Evolutionary conservation across 2,329 filamentous ascomycete genomes (phyloP).

Genomic region (Aspergillus latus): DNA sequence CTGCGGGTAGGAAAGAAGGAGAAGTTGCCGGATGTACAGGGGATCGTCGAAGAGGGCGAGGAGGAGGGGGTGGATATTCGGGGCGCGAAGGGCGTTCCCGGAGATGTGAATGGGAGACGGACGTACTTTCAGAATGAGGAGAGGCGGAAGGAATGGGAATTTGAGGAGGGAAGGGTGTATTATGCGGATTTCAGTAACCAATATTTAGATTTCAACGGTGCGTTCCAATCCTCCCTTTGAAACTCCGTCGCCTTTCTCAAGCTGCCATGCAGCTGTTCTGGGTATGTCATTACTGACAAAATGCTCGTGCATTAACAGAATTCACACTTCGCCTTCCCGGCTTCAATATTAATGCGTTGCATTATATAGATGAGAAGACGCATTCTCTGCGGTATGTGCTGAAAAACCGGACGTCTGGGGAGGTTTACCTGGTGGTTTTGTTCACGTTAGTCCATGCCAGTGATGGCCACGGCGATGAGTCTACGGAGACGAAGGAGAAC

Average conservation of each 20-base stretch:
- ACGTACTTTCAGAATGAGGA: slow-evolving; percentile 61
- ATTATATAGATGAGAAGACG: slow-evolving; percentile 62
- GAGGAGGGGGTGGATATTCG: slow-evolving; percentile 52
- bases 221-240: slow-evolving; percentile 15
- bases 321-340: slow-evolving; percentile 42
- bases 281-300: no score
- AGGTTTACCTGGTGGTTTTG: slow-evolving; percentile 76
- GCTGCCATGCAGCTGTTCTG: no score
- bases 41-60: slow-evolving; percentile 63
- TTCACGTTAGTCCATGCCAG: slow-evolving; percentile 66
- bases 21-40: slow-evolving; percentile 39
- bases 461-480: slow-evolving; percentile 13
- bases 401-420: slow-evolving; percentile 71
- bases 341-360: slow-evolving; percentile 37
- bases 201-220: slow-evolving; percentile 81
- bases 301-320: slow-evolving; percentile 20
- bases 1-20: slow-evolving; percentile 61
- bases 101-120: slow-evolving; percentile 54
- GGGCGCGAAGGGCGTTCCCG: slow-evolving; percentile 52
- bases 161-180: slow-evolving; percentile 63
- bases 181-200: slow-evolving; percentile 81
- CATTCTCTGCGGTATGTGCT: slow-evolving; percentile 89
- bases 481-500: slow-evolving; percentile 11
- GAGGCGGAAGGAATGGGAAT: slow-evolving; percentile 58
- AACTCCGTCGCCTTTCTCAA: no score